Percentiles rank a stretch among this genome's conserved stretches.
Evolutionary conservation across 805 yeast genomes (phyloP).

Genomic region (Priceomyces castillae): DNA sequence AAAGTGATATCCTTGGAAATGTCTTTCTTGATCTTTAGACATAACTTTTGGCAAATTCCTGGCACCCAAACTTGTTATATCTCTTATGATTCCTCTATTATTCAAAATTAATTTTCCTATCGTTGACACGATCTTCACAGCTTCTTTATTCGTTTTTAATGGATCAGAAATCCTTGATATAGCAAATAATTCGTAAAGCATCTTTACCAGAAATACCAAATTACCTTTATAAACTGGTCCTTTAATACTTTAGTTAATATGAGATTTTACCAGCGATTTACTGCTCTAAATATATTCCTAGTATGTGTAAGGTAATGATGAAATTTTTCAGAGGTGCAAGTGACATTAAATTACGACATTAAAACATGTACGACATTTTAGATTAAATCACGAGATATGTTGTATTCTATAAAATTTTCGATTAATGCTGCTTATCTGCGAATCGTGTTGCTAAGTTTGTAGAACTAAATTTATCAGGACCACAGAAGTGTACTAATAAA

Average conservation of each 20-base stretch:
- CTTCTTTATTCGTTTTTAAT: conserved; percentile 37
- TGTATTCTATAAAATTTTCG: conserved; percentile 2
- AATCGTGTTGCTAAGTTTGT: neutral
- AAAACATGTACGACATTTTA: neutral
- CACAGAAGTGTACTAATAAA: conserved; percentile 6
- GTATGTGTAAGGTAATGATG: neutral
- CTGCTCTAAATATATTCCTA: no score
- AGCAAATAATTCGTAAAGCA: conserved; percentile 90
- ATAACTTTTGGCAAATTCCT: conserved; percentile 76
- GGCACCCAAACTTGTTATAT: conserved; percentile 74
- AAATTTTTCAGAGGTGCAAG: neutral
- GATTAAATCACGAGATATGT: conserved; percentile 5
- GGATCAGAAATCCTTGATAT: conserved; percentile 78
- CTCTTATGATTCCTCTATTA: conserved; percentile 93
- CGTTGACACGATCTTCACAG: conserved; percentile 49
- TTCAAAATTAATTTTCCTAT: conserved; percentile 79
- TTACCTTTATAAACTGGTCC: no score
- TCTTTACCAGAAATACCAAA: conserved; percentile 31
- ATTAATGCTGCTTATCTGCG: conserved; percentile 1
- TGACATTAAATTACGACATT: neutral
- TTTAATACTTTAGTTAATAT: no score
- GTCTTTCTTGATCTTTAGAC: conserved; percentile 82
- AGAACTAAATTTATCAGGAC: neutral
- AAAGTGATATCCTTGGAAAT: conserved; percentile 88
- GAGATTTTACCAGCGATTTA: no score